phyloP scores from a whole-genome alignment of 2,329 filamentous ascomycete species.

The Cladosporium halotolerans region DNA sequence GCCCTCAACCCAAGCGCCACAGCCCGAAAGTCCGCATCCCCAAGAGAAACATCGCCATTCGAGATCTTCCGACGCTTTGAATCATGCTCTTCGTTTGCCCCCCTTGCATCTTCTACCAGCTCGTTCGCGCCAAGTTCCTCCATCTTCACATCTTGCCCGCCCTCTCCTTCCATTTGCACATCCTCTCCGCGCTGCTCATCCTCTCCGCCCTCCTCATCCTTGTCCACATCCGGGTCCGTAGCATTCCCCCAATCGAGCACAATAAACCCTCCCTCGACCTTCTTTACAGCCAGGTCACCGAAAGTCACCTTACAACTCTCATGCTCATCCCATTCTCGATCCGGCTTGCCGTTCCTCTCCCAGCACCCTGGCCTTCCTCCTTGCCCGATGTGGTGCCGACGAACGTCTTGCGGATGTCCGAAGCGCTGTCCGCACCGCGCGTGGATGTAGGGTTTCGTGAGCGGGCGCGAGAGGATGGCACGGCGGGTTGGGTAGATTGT shows the following conservation, averaged over 20 bases:
- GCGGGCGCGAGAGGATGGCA: constrained; percentile 16
- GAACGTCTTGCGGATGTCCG: constrained; percentile 22
- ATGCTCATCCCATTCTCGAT: constrained; percentile 18
- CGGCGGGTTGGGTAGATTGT: constrained; percentile 19
- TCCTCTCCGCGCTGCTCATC: background rate
- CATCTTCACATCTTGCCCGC: background rate
- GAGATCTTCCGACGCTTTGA: background rate
- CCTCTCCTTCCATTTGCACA: background rate
- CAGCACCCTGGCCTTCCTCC: constrained; percentile 10
- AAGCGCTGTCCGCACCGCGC: constrained; percentile 19
- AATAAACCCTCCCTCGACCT: constrained; percentile 19
- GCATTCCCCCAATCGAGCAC: constrained; percentile 1
- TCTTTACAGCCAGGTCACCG: constrained; percentile 17
- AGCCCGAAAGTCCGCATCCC: background rate
- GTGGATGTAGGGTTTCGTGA: constrained; percentile 22
- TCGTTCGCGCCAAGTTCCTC: background rate
- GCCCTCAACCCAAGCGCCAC: constrained; percentile 1
- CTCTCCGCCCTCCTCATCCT: background rate
- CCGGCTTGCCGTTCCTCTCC: constrained; percentile 7
- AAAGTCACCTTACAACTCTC: constrained; percentile 19
- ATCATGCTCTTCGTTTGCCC: background rate
- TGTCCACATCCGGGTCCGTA: background rate
- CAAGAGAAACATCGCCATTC: background rate
- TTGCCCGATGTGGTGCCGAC: constrained; percentile 17
- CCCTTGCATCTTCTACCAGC: background rate